These are phyloP conservation scores for Ophiosphaerella herpotricha DNA, from an alignment of 2,329 filamentous ascomycete genomes.

Conservation along the genomic window DNA sequence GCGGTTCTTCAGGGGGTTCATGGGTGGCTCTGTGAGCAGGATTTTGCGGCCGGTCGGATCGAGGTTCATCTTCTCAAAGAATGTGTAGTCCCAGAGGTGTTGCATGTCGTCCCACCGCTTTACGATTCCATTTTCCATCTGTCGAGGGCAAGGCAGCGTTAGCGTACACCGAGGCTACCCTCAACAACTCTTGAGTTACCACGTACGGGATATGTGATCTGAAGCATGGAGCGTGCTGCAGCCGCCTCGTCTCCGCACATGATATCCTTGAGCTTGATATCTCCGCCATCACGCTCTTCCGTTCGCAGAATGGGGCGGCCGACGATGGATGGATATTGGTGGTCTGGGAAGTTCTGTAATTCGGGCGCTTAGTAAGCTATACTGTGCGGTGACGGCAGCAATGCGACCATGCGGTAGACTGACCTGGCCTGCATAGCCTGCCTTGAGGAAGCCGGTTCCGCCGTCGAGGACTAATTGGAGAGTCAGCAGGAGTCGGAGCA, in stretches of 20 bases:
- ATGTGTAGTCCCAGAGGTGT: slow-evolving; percentile 99
- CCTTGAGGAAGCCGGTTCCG: slow-evolving; percentile 99
- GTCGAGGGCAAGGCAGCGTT: slow-evolving; percentile 32
- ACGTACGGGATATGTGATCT: slow-evolving; percentile 90
- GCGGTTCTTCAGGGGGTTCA: slow-evolving; percentile 96
- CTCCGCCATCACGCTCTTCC: slow-evolving; percentile 78
- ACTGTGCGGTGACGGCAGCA: neutral
- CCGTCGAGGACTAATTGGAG: slow-evolving; percentile 84
- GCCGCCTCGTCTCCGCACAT: slow-evolving; percentile 99
- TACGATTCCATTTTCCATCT: slow-evolving; percentile 99
- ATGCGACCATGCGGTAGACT: slow-evolving; percentile 25
- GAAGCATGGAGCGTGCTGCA: slow-evolving; percentile 92
- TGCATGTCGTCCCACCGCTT: slow-evolving; percentile 99
- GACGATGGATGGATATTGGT: slow-evolving; percentile 97
- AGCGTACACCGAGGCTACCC: slow-evolving; percentile 24
- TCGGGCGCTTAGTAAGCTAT: slow-evolving; percentile 9
- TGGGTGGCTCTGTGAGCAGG: slow-evolving; percentile 92
- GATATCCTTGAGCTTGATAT: slow-evolving; percentile 88
- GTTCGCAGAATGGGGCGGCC: slow-evolving; percentile 96
- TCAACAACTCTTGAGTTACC: slow-evolving; percentile 13
- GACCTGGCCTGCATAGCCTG: slow-evolving; percentile 93
- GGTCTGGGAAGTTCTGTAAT: slow-evolving; percentile 91
- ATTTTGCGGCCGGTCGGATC: slow-evolving; percentile 94
- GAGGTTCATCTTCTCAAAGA: slow-evolving; percentile 94
- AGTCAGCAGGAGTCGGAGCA: slow-evolving; percentile 33